Base-by-base conservation (phyloP, 2,329 filamentous ascomycete species). In the Corinectria fuckeliana region DNA sequence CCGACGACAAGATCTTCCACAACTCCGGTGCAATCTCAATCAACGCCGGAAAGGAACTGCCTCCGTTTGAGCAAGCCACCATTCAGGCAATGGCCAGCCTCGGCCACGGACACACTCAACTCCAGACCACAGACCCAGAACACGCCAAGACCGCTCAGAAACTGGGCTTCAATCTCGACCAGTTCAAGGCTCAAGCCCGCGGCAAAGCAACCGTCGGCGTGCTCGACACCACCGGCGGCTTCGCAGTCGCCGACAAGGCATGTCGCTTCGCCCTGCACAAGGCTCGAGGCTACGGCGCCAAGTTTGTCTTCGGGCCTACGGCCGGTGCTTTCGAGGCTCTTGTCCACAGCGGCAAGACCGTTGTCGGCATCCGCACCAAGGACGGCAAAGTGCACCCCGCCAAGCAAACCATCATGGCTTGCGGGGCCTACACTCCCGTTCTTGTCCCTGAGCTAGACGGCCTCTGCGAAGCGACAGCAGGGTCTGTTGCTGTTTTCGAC, bases 381-480 rank as follows among this genome's bases (percentile, higher is more conserved):
- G 76, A 82, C 60, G 76, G 74, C 0, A 64, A 63, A 30, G 38
- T 51, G 0, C 75, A 80, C 52, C 6, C 16, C 1, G 75, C 78
- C 0, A 65, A 57, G 1, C 44, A 79, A 8, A 73, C 71, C 3
- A 71, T 81, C 38, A 62, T 81, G 30, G 78, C 79, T 0, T 77
- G 77, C 48, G 80, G 80, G 1, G 75, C 76, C 1, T 81, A 78
- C 75, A 82, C 80, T 0, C 80, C 79, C 0, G 66, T 71, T 2
- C 61, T 82, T 1, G 49, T 82, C 1, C 78, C 80, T 0, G 65
- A 75, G 8, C 66, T 80, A 0, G 76, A 80, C 41, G 69, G 70
- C 0, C 66, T 84, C 0, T 75, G 76, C n/a, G 81, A 85, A 64
- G 77, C 81, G 0, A 83, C 82, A 0, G 79, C 76, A 0, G 81